Evolutionary conservation across 148 eudicot genomes (phyloP), one percentile per base, ranked within the genome.

Genomic region (Beta vulgaris): DNA sequence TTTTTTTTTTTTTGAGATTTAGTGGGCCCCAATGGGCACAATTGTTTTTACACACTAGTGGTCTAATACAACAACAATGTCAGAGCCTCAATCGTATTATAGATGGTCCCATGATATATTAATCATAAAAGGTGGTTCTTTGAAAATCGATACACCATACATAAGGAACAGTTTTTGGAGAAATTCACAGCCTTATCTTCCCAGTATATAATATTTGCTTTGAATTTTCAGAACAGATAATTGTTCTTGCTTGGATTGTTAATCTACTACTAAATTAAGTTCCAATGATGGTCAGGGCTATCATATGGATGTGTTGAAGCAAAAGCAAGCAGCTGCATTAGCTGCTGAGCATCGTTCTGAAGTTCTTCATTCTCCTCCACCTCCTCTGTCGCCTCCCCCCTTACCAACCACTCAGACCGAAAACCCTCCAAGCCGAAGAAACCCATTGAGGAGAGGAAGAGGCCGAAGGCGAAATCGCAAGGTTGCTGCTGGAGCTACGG

Each of bases 391-490:
- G 0, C 59, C 77, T 23, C 77, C 61, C 15, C 80, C 77, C 16
- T 79, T 62, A 61, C 85, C 71, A 37, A 71, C 43, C 73, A 68
- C 28, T 15, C 81, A 48, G 9, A 72, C 71, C 39, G 84, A 79
- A 43, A 80, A 6, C 67, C 81, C 55, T 71, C 75, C 87, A 44
- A 71, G 12, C 31, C 77, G 69, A 79, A 84, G 73, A 73, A 63
- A 12, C 51, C 82, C 84, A 18, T 36, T 73, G 36, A 88, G 85
- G 77, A 91, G 85, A 25, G 85, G 87, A 72, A 79, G 77, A 84
- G 90, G 87, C 31, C 81, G 85, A 44, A 93, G 85, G 76, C 90
- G 94, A 59, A 93, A 88, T 74, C 86, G 94, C 32, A 93, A 91
- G 80, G 85, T 90, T 44, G 77, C 81, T 60, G 88, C 87, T 11